These are phyloP conservation scores for Colletotrichum gloeosporioides DNA, from an alignment of 2,329 filamentous ascomycete genomes.

Conservation along the genomic window DNA sequence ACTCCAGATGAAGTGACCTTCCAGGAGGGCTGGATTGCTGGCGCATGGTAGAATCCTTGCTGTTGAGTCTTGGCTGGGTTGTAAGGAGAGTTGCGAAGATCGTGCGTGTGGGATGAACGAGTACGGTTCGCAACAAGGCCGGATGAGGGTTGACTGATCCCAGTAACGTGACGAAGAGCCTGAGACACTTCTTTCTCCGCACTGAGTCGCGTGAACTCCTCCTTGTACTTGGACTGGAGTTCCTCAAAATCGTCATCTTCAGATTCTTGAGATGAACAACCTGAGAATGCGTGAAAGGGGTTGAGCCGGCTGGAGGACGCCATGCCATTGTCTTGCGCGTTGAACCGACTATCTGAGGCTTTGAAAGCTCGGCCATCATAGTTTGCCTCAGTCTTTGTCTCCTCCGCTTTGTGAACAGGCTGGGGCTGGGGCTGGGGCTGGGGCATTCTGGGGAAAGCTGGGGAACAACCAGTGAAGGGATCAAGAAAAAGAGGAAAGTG, in stretches of 20 bases:
- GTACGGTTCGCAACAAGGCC: conserved; percentile 11
- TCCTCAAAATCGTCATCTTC: not conserved
- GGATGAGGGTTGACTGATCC: conserved; percentile 13
- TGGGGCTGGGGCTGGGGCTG: not conserved
- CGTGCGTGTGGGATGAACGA: not conserved
- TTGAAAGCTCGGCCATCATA: not conserved
- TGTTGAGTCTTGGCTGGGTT: not conserved
- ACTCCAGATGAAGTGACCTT: conserved; percentile 7
- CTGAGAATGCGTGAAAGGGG: conserved; percentile 19
- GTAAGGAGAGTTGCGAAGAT: not conserved
- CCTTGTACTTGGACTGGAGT: not conserved
- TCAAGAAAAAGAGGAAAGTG: not conserved
- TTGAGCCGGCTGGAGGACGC: conserved; percentile 3
- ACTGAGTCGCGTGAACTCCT: not conserved
- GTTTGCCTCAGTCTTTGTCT: not conserved
- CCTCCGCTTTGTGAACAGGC: not conserved
- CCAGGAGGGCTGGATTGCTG: conserved; percentile 17
- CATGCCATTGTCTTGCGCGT: not conserved
- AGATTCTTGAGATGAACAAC: conserved; percentile 4
- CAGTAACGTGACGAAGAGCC: conserved; percentile 14
- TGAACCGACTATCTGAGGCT: not conserved
- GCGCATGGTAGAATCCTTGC: conserved; percentile 16
- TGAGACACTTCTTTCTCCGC: conserved; percentile 21
- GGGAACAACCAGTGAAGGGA: not conserved
- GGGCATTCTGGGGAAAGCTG: not conserved